phyloP scores from a whole-genome alignment of 345 rosid species.

The Euphorbia lathyris region DNA sequence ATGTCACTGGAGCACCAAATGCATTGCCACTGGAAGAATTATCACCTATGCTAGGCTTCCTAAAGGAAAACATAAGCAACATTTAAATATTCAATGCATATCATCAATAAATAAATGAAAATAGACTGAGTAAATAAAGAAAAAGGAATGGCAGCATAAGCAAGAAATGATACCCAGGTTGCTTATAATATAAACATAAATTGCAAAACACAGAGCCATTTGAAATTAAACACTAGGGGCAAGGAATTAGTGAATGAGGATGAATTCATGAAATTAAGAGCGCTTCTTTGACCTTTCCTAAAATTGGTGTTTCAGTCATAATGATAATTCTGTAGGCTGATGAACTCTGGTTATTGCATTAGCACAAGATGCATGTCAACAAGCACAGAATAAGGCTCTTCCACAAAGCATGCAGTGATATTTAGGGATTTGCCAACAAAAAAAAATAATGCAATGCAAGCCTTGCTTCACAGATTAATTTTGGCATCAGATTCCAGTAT shows the following conservation, averaged over 20 bases:
- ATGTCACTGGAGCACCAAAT: conserved; percentile 45
- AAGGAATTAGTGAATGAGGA: background rate
- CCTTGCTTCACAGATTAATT: background rate
- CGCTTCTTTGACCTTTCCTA: background rate
- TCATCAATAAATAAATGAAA: background rate
- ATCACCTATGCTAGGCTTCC: conserved; percentile 54
- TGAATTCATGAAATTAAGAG: background rate
- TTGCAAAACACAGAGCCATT: background rate
- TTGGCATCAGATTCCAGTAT: background rate
- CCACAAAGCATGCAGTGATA: background rate
- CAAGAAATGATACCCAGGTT: background rate
- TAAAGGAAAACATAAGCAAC: conserved; percentile 42
- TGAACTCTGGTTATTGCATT: background rate
- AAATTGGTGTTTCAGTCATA: background rate
- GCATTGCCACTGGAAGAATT: conserved; percentile 53
- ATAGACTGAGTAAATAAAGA: background rate
- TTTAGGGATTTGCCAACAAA: background rate
- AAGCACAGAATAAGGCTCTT: background rate
- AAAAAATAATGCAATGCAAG: background rate
- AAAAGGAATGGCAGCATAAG: background rate
- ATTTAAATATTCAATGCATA: conserved; percentile 23
- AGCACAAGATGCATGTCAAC: background rate
- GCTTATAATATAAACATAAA: background rate
- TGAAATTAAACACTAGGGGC: background rate
- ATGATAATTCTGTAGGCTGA: background rate